Base-by-base conservation (phyloP, 2,329 filamentous ascomycete species). In the Trichoderma aggressivum region DNA sequence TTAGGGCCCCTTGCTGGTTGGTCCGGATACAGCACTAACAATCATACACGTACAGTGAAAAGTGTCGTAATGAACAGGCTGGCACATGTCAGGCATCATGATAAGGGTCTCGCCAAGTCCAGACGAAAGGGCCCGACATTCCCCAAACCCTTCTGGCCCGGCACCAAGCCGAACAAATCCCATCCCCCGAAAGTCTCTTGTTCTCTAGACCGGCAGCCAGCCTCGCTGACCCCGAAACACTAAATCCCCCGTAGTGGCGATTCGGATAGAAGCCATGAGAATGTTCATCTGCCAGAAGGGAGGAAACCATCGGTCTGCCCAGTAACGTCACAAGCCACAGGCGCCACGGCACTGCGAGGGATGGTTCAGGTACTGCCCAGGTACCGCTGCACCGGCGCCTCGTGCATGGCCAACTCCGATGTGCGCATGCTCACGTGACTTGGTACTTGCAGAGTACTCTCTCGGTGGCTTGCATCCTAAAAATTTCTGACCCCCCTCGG, bases 401-500 rank as follows among this genome's bases (percentile, higher is more conserved):
- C 34, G 26, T 24, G 26, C 53, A 28, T 28, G 11, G 7, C 43
- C 21, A 8, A 39, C n/a, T 18, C 36, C 16, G 8, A 30, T 21
- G 3, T 11, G n/a, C 16, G 34, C 30, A 67, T 5, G 7, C 18
- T 16, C 65, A 72, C 47, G 56, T 58, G 43, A 58, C 12, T 12
- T 12, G 21, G 50, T 72, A 72, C 70, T 32, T 58, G 16, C 1
- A 21, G 18, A 65, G 59, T 72, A 72, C 70, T 36, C 50, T 7
- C 24, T 39, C 21, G 14, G 65, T 69, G 70, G 58, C 56, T 72
- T 56, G 34, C 59, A 24, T 64, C 59, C 71, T 60, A 72, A 74
- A 74, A 74, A 72, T 64, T 68, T 73, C 70, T 72, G 71, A 65
- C 71, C 68, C 71, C 70, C 70, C 72, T 75, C 72, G 63, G 74